Conservation (phyloP, 1,284 basidiomycete species). For the Papiliotrema terrestris region DNA sequence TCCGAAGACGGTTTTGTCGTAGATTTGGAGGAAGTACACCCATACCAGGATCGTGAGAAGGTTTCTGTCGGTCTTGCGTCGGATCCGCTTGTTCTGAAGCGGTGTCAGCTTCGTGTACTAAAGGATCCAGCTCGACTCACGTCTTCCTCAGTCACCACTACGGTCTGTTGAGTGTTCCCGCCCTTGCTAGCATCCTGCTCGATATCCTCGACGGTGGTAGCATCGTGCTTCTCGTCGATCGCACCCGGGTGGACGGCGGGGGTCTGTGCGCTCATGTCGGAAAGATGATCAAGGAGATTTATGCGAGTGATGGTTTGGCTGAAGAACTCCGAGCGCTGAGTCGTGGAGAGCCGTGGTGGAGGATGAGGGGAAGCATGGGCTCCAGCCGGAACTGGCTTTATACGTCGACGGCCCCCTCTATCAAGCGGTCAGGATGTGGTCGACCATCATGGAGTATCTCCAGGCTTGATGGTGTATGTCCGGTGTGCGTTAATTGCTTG, state of each 20-base stretch:
- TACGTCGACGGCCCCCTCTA: not conserved
- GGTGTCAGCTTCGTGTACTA: not conserved
- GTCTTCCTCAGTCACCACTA: not conserved
- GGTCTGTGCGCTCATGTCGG: not conserved
- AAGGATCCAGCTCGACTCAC: not conserved
- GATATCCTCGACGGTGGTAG: not conserved
- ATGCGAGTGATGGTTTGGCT: not conserved
- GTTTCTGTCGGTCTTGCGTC: not conserved
- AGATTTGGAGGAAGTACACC: conserved; percentile 3
- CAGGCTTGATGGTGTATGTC: no score
- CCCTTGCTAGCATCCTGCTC: not conserved
- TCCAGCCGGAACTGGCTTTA: not conserved
- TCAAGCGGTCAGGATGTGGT: no score
- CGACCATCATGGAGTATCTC: no score
- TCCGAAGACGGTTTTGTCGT: conserved; percentile 14
- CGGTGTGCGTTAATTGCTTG: no score
- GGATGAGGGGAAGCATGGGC: no score
- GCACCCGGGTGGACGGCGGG: not conserved
- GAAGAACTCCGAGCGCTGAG: not conserved
- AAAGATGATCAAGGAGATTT: not conserved
- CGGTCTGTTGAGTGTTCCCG: not conserved
- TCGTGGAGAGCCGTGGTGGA: no score
- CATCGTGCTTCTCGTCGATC: not conserved
- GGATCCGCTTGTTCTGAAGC: no score
- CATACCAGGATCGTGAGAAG: not conserved